These are phyloP conservation scores for Saccharomyces hybrid DNA, from an alignment of 1,139 yeast genomes.

Conservation along the genomic window DNA sequence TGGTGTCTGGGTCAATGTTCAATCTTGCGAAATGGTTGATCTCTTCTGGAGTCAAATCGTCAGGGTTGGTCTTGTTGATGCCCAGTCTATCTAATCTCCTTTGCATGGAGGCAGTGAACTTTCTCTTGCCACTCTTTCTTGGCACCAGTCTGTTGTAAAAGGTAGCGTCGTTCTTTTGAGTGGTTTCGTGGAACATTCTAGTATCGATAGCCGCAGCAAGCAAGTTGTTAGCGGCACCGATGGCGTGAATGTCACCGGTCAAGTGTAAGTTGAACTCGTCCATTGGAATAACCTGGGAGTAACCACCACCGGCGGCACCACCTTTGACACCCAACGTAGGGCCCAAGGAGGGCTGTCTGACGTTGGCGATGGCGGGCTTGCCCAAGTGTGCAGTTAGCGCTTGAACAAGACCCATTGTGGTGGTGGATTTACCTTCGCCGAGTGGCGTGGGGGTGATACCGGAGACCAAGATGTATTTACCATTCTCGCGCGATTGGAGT, in stretches of 20 bases:
- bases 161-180: conserved; percentile 78
- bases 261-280: conserved; percentile 98
- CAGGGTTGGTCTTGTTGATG: conserved; percentile 71
- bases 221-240: conserved; percentile 89
- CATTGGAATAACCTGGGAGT: conserved; percentile 98
- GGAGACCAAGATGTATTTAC: conserved; percentile 87
- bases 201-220: conserved; percentile 98
- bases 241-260: conserved; percentile 97
- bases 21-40: conserved; percentile 68
- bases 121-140: conserved; percentile 72
- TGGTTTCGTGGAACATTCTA: conserved; percentile 93
- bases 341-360: conserved; percentile 98
- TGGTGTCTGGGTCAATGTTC: conserved; percentile 88
- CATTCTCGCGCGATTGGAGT: conserved; percentile 59
- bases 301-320: conserved; percentile 99
- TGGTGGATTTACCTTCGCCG: conserved; percentile 97
- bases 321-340: conserved; percentile 99
- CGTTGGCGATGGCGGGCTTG: conserved; percentile 86
- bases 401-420: conserved; percentile 94
- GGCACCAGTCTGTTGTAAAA: conserved; percentile 86
- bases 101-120: conserved; percentile 70
- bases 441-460: conserved; percentile 98
- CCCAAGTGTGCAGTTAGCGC: conserved; percentile 90
- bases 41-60: conserved; percentile 76
- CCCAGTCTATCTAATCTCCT: conserved; percentile 76